Base-by-base conservation (phyloP, 352 stramenopile species). In the Phytopythium sindhum region DNA sequence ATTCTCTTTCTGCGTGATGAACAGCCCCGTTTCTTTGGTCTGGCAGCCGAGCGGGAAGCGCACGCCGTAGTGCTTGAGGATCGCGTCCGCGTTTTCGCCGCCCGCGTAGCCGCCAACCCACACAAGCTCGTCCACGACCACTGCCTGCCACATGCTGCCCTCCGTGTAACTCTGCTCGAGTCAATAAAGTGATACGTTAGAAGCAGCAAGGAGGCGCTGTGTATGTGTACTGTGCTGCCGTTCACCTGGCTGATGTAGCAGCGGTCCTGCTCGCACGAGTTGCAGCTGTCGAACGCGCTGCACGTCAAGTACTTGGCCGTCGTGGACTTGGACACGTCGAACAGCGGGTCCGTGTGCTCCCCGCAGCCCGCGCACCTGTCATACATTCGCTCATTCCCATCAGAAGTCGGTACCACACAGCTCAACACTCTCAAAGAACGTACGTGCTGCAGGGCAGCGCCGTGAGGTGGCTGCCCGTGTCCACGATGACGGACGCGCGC, bases 1-100 rank as follows among this genome's bases (percentile, higher is more conserved):
- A 62, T 97, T 95, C 65, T 92, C 87, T 35, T 91, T 88, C 55
- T 97, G 89, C 0, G 78, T 89, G 63, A 95, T 85, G 58, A 95
- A 95, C 4, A 94, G 68, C 12, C 86, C 86, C 15, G 86, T 95
- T 57, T 95, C 87, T 35, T 88, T 84, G 28, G 81, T 90, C 62
- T 95, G 87, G 39, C 87, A 95, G 2, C 87, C 87, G 17, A 95
- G 65, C 2, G 82, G 84, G 61, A 93, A 93, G 10, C 74, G 83
- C 64, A 93, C 79, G 19, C 85, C 85, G 57, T 81, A 94, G 42
- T 81, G 74, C 50, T 79, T 71, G 8, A 92, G 52, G 47, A 91
- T 65, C 23, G 66, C 63, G 28, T 91, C 72, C 2, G 71, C 71
- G 42, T 87, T 73, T 44, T 47, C 67, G 12, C 68, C 64, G 29